Evolutionary conservation across 169 alveolate genomes (phyloP).

Genomic region (Cryptosporidium felis): DNA sequence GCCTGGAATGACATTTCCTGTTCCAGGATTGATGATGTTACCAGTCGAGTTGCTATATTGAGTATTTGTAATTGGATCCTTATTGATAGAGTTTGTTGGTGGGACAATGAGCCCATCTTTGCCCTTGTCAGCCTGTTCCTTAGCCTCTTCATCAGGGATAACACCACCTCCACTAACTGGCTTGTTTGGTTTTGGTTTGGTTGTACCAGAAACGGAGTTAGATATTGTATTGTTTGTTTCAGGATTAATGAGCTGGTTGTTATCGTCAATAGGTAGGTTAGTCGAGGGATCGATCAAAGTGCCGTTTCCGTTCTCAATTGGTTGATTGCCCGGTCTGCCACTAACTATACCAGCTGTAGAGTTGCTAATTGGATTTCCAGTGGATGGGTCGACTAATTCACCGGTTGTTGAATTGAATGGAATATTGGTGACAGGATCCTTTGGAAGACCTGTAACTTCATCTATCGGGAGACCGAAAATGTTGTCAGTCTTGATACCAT

Average conservation of each 20-base stretch:
- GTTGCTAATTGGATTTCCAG: slow-evolving; percentile 31
- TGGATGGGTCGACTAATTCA: slow-evolving; percentile 55
- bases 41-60: slow-evolving; percentile 66
- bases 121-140: slow-evolving; percentile 60
- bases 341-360: slow-evolving; percentile 68
- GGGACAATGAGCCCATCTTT: slow-evolving; percentile 20
- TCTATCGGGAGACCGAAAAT: slow-evolving; percentile 49
- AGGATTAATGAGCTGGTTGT: slow-evolving; percentile 56
- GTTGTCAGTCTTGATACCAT: slow-evolving; percentile 61
- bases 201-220: slow-evolving; percentile 55
- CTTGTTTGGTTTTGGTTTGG: slow-evolving; percentile 42
- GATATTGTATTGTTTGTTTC: slow-evolving; percentile 27
- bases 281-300: slow-evolving; percentile 49
- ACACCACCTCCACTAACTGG: slow-evolving; percentile 68
- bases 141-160: slow-evolving; percentile 26
- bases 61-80: slow-evolving; percentile 53
- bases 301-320: slow-evolving; percentile 18
- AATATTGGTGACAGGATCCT: slow-evolving; percentile 60
- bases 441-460: slow-evolving; percentile 36
- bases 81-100: slow-evolving; percentile 41
- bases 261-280: slow-evolving; percentile 28
- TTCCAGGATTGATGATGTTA: slow-evolving; percentile 25
- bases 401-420: slow-evolving; percentile 59
- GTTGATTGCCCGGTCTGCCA: slow-evolving; percentile 49
- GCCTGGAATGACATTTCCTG: slow-evolving; percentile 49